Conservation (phyloP, 306 rosid species). For the Sicyos baderoa region DNA sequence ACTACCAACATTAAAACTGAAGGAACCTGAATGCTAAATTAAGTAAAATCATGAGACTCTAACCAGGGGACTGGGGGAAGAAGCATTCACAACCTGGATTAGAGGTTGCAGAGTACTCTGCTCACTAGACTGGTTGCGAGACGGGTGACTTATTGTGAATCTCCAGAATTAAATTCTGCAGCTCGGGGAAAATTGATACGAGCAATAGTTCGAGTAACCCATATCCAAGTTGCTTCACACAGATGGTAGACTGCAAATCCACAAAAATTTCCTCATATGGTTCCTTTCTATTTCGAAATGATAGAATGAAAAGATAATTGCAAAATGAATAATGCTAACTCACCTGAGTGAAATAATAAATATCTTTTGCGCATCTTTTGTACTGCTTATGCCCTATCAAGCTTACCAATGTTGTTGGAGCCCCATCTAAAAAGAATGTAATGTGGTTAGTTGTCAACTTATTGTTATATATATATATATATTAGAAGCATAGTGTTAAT, state of each 20-base stretch:
- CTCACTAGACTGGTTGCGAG: slow-evolving; percentile 40
- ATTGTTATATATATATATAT: too few relatives aligned
- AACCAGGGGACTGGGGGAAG: slow-evolving; percentile 19
- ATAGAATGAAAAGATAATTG: slow-evolving; percentile 13
- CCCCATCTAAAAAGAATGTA: slow-evolving; percentile 56
- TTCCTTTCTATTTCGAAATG: slow-evolving; percentile 16
- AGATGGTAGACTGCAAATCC: slow-evolving; percentile 53
- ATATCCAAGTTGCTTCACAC: slow-evolving; percentile 80
- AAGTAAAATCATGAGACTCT: slow-evolving; percentile 13
- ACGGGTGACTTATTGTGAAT: slow-evolving; percentile 40
- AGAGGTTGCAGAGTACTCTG: background rate
- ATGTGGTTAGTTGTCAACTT: slow-evolving; percentile 2
- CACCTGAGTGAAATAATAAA: slow-evolving; percentile 90
- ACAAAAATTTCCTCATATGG: slow-evolving; percentile 8
- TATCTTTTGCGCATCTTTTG: slow-evolving; percentile 83
- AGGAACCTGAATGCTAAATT: slow-evolving; percentile 17
- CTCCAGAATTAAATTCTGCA: slow-evolving; percentile 48
- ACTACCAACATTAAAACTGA: slow-evolving; percentile 21
- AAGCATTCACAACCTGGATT: slow-evolving; percentile 21
- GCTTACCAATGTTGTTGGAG: slow-evolving; percentile 85
- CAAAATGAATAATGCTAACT: slow-evolving; percentile 18
- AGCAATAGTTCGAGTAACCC: slow-evolving; percentile 67
- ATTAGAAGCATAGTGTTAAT: background rate
- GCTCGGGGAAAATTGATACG: slow-evolving; percentile 77
- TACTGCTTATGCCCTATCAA: slow-evolving; percentile 79